Conservation (phyloP, 1,284 basidiomycete genomes). For the Apiotrichum laibachii region DNA sequence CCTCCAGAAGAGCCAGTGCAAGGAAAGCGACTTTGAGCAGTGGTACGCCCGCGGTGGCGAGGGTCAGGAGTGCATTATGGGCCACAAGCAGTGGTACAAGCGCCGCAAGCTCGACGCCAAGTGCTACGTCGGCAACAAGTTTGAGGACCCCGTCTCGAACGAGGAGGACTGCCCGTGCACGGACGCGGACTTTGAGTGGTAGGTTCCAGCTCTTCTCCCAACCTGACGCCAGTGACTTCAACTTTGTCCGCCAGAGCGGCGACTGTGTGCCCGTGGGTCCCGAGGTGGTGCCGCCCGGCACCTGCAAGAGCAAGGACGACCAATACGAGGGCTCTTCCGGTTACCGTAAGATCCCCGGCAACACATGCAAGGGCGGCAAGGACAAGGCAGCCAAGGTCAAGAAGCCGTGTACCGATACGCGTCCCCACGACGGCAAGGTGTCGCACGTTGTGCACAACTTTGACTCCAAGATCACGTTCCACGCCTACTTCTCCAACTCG, state of each 20-base stretch:
- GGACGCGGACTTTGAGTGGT: conserved; percentile 93
- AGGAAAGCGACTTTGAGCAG: conserved; percentile 71
- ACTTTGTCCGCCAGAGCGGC: conserved; percentile 59
- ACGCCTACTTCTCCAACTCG: conserved; percentile 62
- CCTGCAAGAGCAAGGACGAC: conserved; percentile 64
- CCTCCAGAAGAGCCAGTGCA: conserved; percentile 68
- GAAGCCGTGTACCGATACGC: conserved; percentile 60
- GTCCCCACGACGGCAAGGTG: conserved; percentile 68
- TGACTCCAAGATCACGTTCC: conserved; percentile 65
- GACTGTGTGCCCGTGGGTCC: conserved; percentile 78
- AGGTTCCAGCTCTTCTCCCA: conserved; percentile 27
- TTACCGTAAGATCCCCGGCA: conserved; percentile 87
- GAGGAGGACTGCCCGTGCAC: conserved; percentile 81
- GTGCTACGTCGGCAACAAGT: conserved; percentile 92
- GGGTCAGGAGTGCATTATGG: conserved; percentile 84
- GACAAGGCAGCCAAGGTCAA: conserved; percentile 66
- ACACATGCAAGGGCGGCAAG: conserved; percentile 67
- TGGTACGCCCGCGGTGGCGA: conserved; percentile 76
- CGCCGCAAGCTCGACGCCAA: conserved; percentile 78
- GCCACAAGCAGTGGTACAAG: conserved; percentile 94
- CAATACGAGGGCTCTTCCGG: conserved; percentile 86
- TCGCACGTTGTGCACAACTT: conserved; percentile 61
- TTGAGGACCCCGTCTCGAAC: conserved; percentile 73
- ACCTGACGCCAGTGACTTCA: conserved; percentile 38
- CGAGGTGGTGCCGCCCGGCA: conserved; percentile 75